Conservation (phyloP, 2,329 filamentous ascomycete genomes). For the Seiridium unicorne region DNA sequence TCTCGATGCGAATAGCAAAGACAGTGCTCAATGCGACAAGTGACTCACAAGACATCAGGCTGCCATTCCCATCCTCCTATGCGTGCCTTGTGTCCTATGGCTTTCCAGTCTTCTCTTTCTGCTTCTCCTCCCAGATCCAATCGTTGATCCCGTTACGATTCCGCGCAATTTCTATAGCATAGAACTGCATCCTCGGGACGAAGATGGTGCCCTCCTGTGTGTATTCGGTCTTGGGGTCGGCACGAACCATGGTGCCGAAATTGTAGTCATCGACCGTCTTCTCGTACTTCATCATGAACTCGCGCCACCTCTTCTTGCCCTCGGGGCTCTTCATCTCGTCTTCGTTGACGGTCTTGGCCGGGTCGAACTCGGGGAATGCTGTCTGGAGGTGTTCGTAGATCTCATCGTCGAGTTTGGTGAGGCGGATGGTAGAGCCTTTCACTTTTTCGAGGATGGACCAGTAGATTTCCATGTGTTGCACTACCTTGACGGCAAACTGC, state of each 20-base stretch:
- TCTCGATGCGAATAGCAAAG: no score
- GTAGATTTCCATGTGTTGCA: slow-evolving; percentile 96
- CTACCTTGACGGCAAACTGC: slow-evolving; percentile 97
- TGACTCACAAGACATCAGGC: no score
- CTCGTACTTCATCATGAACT: slow-evolving; percentile 91
- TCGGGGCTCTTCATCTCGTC: slow-evolving; percentile 96
- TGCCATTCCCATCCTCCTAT: no score
- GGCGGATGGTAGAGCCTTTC: slow-evolving; percentile 80
- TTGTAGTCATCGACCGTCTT: slow-evolving; percentile 97
- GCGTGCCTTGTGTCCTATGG: slow-evolving; percentile 6
- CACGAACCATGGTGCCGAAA: slow-evolving; percentile 91
- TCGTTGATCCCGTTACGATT: slow-evolving; percentile 91
- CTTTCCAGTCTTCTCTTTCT: slow-evolving; percentile 53
- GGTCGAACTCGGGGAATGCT: slow-evolving; percentile 92
- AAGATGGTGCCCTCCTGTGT: slow-evolving; percentile 89
- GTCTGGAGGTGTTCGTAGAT: slow-evolving; percentile 85
- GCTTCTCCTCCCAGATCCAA: slow-evolving; percentile 88
- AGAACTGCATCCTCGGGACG: slow-evolving; percentile 71
- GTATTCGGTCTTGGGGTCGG: slow-evolving; percentile 78
- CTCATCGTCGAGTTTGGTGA: slow-evolving; percentile 93
- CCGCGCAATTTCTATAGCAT: slow-evolving; percentile 74
- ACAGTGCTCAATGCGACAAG: no score
- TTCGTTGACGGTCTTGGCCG: slow-evolving; percentile 77
- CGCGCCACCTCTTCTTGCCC: slow-evolving; percentile 92
- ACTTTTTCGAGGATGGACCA: slow-evolving; percentile 93